Evolutionary conservation across 202 grass and related monocot species (phyloP).

Genomic region (Panicum hallii): DNA sequence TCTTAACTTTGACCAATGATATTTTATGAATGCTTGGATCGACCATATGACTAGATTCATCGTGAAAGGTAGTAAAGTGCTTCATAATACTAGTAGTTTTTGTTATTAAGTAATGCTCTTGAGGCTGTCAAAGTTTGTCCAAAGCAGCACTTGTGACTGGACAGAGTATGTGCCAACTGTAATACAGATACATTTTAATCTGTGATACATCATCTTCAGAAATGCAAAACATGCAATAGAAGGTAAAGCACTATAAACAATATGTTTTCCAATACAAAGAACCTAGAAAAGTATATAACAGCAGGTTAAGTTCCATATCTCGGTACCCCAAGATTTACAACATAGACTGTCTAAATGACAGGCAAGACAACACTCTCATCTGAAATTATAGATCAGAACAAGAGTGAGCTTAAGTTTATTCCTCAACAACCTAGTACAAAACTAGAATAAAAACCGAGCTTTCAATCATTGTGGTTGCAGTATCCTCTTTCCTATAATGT

Average conservation of each 20-base stretch:
- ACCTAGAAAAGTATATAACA: slow-evolving; percentile 10
- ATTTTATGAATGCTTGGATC: not conserved
- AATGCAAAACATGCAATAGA: slow-evolving; percentile 8
- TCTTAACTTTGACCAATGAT: slow-evolving; percentile 5
- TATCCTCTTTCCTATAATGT: slow-evolving; percentile 30
- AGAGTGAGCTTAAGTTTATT: slow-evolving; percentile 9
- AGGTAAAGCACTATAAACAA: not conserved
- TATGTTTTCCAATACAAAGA: slow-evolving; percentile 24
- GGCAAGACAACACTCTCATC: slow-evolving; percentile 6
- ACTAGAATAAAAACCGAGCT: slow-evolving; percentile 10
- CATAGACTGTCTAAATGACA: slow-evolving; percentile 30
- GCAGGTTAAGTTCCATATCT: not conserved
- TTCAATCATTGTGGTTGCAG: not conserved
- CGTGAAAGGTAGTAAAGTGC: not conserved
- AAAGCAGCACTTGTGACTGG: not conserved
- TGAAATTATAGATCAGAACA: slow-evolving; percentile 36
- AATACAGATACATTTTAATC: not conserved
- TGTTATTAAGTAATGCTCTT: not conserved
- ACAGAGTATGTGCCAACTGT: not conserved
- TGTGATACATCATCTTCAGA: not conserved
- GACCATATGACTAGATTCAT: not conserved
- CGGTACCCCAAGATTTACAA: slow-evolving; percentile 25
- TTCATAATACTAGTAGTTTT: not conserved
- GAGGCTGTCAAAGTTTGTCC: not conserved
- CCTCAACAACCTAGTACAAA: slow-evolving; percentile 40